Evolutionary conservation across 495 filamentous ascomycete species (phyloP), one percentile per base, ranked within the genome.

Genomic region (Melanomma pulvis-pyrius): DNA sequence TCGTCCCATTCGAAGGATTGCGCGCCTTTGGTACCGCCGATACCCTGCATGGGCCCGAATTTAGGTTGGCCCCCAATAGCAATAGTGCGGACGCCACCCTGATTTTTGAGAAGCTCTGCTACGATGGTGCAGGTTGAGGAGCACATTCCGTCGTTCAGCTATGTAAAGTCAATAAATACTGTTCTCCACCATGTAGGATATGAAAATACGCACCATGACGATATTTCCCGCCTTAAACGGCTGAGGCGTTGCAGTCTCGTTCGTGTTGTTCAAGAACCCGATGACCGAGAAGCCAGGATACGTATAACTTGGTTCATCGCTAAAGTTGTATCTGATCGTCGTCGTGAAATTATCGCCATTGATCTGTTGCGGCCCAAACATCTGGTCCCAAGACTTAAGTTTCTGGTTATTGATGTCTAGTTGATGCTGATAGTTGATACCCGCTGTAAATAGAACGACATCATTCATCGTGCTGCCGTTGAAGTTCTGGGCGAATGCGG

Each of bases 41-140:
- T 63, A 19, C 65, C 70, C 59, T 72, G 70, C 65, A 69, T 69
- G 24, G 70, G 70, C 1, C 55, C 61, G 25, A 54, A 44, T 32
- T 48, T 25, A 46, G 65, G 70, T 19, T 60, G 66, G 15, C 70
- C 70, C 19, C 70, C 70, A 30, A 72, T 25, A 5, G 48, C 65
- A 25, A 72, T 54, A 24, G 60, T 72, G 22, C 68, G 61, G 13
- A 72, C 70, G 25, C 46, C 39, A 12, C 65, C 70, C 57, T 65
- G 61, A 26, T 65, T 55, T 21, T 63, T 57, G 44, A 72, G 63
- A 17, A 72, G 61, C 36, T 69, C 66, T 13, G 66, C 61, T 34
- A 66, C 69, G 46, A 72, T 65, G 34, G 66, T 58, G 51, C 70
- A 72, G 32, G 70, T 69, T 15, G 70, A 72, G 29, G 65, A 65